phyloP scores from a whole-genome alignment of 768 basidiomycete genomes.

The Leccinum longicurvipes region DNA sequence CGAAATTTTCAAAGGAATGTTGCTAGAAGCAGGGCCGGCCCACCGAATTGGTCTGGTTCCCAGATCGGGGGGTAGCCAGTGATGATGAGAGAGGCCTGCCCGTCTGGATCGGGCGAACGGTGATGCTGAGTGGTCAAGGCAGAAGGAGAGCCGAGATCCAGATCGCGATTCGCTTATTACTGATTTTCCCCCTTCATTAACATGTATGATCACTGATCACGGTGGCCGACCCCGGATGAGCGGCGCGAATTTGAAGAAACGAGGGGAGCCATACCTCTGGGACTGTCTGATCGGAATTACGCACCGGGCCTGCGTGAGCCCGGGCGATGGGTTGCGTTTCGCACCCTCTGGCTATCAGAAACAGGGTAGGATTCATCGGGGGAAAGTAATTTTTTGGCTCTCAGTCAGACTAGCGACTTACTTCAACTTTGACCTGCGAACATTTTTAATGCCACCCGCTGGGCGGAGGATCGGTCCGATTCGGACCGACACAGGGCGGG shows the following conservation, averaged over 20 bases:
- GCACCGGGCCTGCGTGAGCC: neutral
- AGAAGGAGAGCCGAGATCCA: neutral
- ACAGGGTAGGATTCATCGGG: neutral
- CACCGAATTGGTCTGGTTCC: neutral
- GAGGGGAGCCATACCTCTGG: neutral
- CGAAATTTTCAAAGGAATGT: neutral
- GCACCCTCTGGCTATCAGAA: neutral
- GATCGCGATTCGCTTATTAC: neutral
- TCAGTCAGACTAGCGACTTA: neutral
- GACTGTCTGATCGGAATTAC: neutral
- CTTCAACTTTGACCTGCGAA: neutral
- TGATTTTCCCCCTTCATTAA: neutral
- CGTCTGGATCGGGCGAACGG: neutral
- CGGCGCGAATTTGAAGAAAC: neutral
- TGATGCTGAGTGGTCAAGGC: neutral
- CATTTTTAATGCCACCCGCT: neutral
- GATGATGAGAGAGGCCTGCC: neutral
- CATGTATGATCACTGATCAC: neutral
- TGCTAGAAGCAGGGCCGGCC: neutral
- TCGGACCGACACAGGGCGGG: neutral
- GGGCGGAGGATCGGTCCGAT: constrained; percentile 1
- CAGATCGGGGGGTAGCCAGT: neutral
- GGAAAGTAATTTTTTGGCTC: neutral
- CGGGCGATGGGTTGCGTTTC: neutral
- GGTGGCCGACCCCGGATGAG: neutral